Conservation (phyloP, 495 filamentous ascomycete genomes). For the Penicillium ucsense region DNA sequence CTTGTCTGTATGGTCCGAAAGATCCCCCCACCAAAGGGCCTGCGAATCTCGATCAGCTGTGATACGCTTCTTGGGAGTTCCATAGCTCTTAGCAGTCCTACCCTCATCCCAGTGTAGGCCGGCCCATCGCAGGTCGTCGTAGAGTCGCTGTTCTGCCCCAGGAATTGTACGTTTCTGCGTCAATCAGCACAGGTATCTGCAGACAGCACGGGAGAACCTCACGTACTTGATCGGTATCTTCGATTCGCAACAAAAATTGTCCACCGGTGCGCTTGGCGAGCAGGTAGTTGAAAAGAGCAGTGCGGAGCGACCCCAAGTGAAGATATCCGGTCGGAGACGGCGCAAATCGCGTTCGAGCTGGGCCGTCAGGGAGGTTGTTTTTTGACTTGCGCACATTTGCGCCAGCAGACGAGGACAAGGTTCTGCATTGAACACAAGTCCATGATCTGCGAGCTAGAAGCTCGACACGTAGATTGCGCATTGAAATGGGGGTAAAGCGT, state of each 20-base stretch:
- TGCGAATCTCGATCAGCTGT: constrained; percentile 18
- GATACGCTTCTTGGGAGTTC: not conserved
- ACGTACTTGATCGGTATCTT: constrained; percentile 89
- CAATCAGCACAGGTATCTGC: constrained; percentile 20
- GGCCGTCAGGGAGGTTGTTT: constrained; percentile 42
- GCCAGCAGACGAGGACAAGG: constrained; percentile 22
- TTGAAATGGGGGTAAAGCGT: constrained; percentile 2
- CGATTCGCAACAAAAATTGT: constrained; percentile 85
- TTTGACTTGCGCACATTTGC: constrained; percentile 21
- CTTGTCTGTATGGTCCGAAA: constrained; percentile 80
- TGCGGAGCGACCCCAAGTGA: constrained; percentile 84
- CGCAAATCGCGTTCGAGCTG: constrained; percentile 87
- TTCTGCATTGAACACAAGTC: constrained; percentile 34
- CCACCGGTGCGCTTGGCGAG: constrained; percentile 79
- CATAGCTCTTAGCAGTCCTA: constrained; percentile 3
- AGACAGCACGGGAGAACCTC: not conserved
- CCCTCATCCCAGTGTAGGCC: constrained; percentile 94
- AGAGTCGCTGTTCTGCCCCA: constrained; percentile 67
- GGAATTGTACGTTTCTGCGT: constrained; percentile 64
- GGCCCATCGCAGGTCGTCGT: constrained; percentile 76
- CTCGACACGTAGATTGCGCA: constrained; percentile 17
- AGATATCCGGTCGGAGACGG: constrained; percentile 92
- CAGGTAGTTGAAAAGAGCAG: constrained; percentile 87
- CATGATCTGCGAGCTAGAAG: constrained; percentile 30
- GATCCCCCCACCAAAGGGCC: constrained; percentile 72